Evolutionary conservation across 805 yeast genomes (phyloP).

Genomic region (Myxozyma mucilagina): DNA sequence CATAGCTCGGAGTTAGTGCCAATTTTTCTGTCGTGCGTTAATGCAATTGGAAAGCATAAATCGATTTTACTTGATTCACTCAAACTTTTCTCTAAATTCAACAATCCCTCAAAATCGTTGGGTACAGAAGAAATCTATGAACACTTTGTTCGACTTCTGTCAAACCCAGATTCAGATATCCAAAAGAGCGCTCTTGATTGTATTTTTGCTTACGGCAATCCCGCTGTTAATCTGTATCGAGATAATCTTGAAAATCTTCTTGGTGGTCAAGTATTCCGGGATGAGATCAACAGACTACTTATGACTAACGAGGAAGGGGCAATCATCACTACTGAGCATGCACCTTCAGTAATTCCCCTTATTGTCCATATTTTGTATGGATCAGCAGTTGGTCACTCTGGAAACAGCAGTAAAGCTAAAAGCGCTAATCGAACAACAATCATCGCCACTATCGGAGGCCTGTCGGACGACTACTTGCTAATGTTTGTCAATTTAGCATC

Average conservation of each 20-base stretch:
- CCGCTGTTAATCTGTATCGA: conserved; percentile 61
- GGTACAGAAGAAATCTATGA: conserved; percentile 55
- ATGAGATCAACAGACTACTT: conserved; percentile 71
- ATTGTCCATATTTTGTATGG: conserved; percentile 82
- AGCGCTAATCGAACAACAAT: conserved; percentile 72
- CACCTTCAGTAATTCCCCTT: conserved; percentile 62
- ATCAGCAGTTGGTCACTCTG: conserved; percentile 45
- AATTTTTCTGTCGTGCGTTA: conserved; percentile 47
- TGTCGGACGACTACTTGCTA: conserved; percentile 52
- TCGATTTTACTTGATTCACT: conserved; percentile 45
- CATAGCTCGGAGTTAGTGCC: conserved; percentile 61
- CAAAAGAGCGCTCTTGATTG: conserved; percentile 75
- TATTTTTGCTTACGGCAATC: conserved; percentile 62
- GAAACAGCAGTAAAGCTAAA: conserved; percentile 65
- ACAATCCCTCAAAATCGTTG: conserved; percentile 56
- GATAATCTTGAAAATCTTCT: conserved; percentile 72
- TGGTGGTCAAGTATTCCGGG: conserved; percentile 82
- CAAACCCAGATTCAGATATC: conserved; percentile 59
- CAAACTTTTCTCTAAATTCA: conserved; percentile 63
- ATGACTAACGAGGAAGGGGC: conserved; percentile 52
- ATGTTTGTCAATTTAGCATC: conserved; percentile 54
- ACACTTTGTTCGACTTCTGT: conserved; percentile 56
- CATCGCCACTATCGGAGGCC: conserved; percentile 59
- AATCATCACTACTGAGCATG: conserved; percentile 60
- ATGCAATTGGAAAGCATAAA: conserved; percentile 9